Percentiles rank a stretch among this genome's conserved stretches.
Evolutionary conservation across 495 filamentous ascomycete species (phyloP).

Genomic region (Xylaria grammica): DNA sequence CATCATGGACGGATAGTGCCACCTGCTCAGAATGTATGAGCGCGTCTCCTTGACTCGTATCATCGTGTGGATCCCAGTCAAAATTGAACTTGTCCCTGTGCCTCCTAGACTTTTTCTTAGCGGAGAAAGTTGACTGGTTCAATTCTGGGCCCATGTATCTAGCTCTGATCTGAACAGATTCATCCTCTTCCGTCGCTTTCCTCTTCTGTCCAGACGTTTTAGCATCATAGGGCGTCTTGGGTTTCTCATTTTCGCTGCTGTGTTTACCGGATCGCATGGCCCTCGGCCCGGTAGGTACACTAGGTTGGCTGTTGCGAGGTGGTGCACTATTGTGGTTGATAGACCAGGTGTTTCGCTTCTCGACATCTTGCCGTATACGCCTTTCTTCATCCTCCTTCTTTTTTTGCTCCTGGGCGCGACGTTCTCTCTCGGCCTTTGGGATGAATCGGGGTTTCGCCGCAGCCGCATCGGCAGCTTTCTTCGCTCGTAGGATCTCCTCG

Average conservation of each 20-base stretch:
- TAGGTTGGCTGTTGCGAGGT: conserved; percentile 28
- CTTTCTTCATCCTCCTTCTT: conserved; percentile 77
- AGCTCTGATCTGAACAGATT: conserved; percentile 77
- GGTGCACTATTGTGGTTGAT: conserved; percentile 34
- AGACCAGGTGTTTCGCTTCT: conserved; percentile 21
- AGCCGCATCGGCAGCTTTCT: conserved; percentile 52
- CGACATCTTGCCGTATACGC: conserved; percentile 52
- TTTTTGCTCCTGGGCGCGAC: conserved; percentile 82
- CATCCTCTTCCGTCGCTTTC: conserved; percentile 68
- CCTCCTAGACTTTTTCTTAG: conserved; percentile 93
- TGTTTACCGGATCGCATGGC: conserved; percentile 68
- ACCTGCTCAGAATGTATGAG: conserved; percentile 77
- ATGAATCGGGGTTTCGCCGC: conserved; percentile 86
- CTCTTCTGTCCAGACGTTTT: conserved; percentile 56
- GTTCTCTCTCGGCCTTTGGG: conserved; percentile 86
- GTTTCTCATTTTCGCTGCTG: conserved; percentile 57
- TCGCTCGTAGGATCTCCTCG: conserved; percentile 52
- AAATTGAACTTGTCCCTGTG: conserved; percentile 98
- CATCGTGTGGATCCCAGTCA: conserved; percentile 96
- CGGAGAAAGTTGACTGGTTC: conserved; percentile 87
- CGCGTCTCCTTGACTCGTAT: conserved; percentile 89
- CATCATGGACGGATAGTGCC: conserved; percentile 67
- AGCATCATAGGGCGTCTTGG: conserved; percentile 35
- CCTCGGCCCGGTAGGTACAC: conserved; percentile 78
- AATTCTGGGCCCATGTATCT: conserved; percentile 93